phyloP scores from a whole-genome alignment of 108 stramenopile species.

The Skeletonema potamos region DNA sequence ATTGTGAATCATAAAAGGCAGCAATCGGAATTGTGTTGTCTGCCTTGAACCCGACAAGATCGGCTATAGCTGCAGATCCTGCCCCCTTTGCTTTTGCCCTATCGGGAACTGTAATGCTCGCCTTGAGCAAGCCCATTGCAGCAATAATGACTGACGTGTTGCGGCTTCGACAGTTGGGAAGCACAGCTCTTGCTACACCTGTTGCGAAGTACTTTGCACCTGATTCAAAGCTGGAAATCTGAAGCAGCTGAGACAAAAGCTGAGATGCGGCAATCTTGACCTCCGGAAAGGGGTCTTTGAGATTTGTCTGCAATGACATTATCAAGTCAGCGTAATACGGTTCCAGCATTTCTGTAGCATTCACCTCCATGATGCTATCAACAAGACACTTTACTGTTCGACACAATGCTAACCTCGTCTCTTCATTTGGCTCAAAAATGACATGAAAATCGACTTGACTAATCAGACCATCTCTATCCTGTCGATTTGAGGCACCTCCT shows the following conservation, averaged over 20 bases:
- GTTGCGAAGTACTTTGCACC: slow-evolving; percentile 53
- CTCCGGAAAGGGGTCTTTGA: slow-evolving; percentile 55
- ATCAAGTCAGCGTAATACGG: slow-evolving; percentile 61
- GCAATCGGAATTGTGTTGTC: slow-evolving; percentile 78
- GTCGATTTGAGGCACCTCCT: slow-evolving; percentile 55
- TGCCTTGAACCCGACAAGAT: slow-evolving; percentile 76
- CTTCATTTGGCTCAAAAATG: slow-evolving; percentile 60
- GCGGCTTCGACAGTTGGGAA: slow-evolving; percentile 49
- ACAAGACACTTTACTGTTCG: slow-evolving; percentile 39
- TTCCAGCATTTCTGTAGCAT: slow-evolving; percentile 30
- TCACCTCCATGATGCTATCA: slow-evolving; percentile 5
- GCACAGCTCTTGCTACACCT: slow-evolving; percentile 47
- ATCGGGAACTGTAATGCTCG: slow-evolving; percentile 49
- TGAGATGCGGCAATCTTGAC: slow-evolving; percentile 36
- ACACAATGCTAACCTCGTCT: slow-evolving; percentile 49
- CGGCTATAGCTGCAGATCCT: slow-evolving; percentile 71
- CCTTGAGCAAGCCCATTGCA: slow-evolving; percentile 47
- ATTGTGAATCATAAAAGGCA: slow-evolving; percentile 63
- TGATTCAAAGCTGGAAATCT: slow-evolving; percentile 42
- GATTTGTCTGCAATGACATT: slow-evolving; percentile 41
- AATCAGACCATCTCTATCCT: slow-evolving; percentile 44
- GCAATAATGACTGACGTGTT: slow-evolving; percentile 54
- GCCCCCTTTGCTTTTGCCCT: slow-evolving; percentile 68
- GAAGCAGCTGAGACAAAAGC: slow-evolving; percentile 34
- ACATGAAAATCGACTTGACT: slow-evolving; percentile 13